These are phyloP conservation scores for Physcomitrellopsis africana DNA, from an alignment of 225 moss, liverwort and hornwort genomes.

Conservation along the genomic window DNA sequence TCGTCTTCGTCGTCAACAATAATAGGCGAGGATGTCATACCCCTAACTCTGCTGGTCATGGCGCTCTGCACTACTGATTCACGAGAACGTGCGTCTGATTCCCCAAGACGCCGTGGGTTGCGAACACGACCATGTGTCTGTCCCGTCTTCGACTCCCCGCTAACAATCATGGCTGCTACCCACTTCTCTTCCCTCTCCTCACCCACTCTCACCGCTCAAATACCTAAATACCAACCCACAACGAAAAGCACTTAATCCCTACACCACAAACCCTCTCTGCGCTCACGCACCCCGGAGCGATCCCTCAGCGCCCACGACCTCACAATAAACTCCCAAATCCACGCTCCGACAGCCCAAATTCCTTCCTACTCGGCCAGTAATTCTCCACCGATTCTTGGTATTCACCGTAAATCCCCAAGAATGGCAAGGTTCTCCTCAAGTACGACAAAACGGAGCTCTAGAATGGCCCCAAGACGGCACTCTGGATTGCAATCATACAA, in stretches of 20 bases:
- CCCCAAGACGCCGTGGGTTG: constrained; percentile 28
- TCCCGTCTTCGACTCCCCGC: constrained; percentile 40
- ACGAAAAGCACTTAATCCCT: background rate
- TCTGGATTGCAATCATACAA: too few relatives aligned
- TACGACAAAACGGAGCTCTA: too few relatives aligned
- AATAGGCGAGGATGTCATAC: constrained; percentile 31
- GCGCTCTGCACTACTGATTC: constrained; percentile 27
- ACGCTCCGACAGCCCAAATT: background rate
- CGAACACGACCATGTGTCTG: constrained; percentile 35
- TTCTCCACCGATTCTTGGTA: background rate
- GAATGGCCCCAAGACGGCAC: too few relatives aligned
- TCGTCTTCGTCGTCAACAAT: constrained; percentile 62
- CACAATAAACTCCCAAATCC: constrained; percentile 9
- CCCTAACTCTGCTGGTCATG: constrained; percentile 18
- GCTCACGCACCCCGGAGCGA: background rate
- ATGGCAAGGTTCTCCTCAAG: too few relatives aligned
- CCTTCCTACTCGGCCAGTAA: background rate
- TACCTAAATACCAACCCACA: constrained; percentile 22
- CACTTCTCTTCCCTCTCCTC: constrained; percentile 6
- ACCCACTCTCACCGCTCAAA: constrained; percentile 18
- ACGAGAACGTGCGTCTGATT: constrained; percentile 25
- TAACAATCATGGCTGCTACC: constrained; percentile 30
- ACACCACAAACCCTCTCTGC: background rate
- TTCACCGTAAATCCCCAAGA: too few relatives aligned
- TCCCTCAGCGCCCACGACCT: background rate